Evolutionary conservation across 352 stramenopile genomes (phyloP).

Genomic region (Globisporangium nunn): DNA sequence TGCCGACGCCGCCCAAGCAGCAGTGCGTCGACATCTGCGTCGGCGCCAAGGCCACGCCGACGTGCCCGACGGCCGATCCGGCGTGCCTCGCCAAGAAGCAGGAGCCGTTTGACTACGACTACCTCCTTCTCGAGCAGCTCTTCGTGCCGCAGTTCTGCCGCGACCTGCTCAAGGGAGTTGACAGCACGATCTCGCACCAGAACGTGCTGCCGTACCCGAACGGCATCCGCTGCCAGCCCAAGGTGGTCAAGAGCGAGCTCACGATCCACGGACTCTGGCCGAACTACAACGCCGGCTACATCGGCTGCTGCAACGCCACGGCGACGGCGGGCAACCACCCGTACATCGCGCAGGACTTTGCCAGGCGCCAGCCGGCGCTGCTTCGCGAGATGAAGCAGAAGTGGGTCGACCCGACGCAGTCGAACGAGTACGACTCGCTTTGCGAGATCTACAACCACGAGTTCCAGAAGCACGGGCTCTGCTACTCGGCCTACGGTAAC

Average conservation of each 20-base stretch:
- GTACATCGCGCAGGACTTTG: conserved; percentile 40
- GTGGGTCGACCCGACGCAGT: conserved; percentile 61
- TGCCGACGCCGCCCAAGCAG: conserved; percentile 30
- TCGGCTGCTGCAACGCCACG: conserved; percentile 62
- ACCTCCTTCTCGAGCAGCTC: conserved; percentile 44
- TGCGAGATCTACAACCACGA: conserved; percentile 85
- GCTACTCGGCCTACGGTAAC: conserved; percentile 36
- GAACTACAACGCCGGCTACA: conserved; percentile 72
- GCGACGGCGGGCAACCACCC: conserved; percentile 49
- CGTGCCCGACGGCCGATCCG: conserved; percentile 45
- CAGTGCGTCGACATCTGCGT: conserved; percentile 76
- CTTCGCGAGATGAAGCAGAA: conserved; percentile 46
- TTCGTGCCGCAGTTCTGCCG: conserved; percentile 81
- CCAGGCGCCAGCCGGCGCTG: conserved; percentile 31
- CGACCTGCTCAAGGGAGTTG: conserved; percentile 60
- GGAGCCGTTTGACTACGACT: neutral
- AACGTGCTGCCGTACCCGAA: conserved; percentile 63
- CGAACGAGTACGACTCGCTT: conserved; percentile 51
- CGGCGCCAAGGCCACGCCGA: conserved; percentile 46
- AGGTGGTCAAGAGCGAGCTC: conserved; percentile 36
- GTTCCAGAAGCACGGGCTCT: conserved; percentile 85
- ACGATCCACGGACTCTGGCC: conserved; percentile 77
- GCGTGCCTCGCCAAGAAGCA: conserved; percentile 58
- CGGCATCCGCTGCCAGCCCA: conserved; percentile 34
- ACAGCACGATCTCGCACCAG: conserved; percentile 76